Evolutionary conservation across 1,284 basidiomycete species (phyloP), one percentile per base, ranked within the genome.

Genomic region (Trichosporon asahii): DNA sequence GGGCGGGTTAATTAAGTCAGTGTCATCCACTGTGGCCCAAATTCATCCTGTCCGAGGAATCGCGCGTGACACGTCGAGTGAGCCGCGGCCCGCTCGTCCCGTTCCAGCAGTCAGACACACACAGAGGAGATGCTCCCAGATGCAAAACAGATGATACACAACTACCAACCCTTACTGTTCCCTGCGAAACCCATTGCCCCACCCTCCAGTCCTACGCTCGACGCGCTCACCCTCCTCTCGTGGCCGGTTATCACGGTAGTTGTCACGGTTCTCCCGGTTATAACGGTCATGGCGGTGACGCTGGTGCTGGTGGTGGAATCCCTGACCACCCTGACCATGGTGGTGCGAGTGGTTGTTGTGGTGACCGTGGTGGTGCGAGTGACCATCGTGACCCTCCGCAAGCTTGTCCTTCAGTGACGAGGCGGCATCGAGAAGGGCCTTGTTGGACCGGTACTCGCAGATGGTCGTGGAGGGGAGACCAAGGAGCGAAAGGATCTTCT

Each of bases 361-460:
- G 46, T 46, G 37, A 18, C 61, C 61, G 27, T 27, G 53, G 60
- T 67, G 66, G 60, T 67, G 61, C 29, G 55, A 55, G 65, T 33
- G 64, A 21, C 61, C 69, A 15, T 64, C 66, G 11, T 29, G 60
- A 14, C 67, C 66, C n/a, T 64, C 44, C 27, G 44, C 57, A 12
- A 66, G 53, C 64, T 69, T 72, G 68, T 73, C 70, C 70, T 72
- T 72, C 29, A 74, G 63, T 14, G 66, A 68, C 18, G 79, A 73
- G 14, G 77, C 78, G 5, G 74, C 78, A 44, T 83, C 82, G 18
- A 84, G 74, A 7, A 83, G 72, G 11, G 80, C 77, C 60, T 77
- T 77, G 74, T 84, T 84, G 12, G 83, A 80, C 23, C 82, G 79
- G 73, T 84, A 84, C 70, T 84, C 84, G 70, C 82, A 82, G 57